Conservation (phyloP, 768 basidiomycete species). For the Boletus rubroflammeus region DNA sequence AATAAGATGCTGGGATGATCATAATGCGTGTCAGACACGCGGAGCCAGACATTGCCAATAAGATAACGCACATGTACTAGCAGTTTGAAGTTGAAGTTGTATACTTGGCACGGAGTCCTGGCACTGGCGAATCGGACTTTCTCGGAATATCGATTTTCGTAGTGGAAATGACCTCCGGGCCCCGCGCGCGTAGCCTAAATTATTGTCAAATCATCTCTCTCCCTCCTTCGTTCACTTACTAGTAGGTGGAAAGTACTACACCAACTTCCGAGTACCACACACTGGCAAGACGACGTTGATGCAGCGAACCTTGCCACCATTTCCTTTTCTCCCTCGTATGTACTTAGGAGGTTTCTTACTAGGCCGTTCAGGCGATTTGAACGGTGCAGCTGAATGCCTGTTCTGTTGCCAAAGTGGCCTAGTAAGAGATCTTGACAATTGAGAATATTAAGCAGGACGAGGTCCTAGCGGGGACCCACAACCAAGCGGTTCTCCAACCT, state of each 20-base stretch:
- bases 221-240: not conserved
- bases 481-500: not conserved
- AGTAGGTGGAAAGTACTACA: not conserved
- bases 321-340: not conserved
- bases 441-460: not conserved
- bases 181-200: no score
- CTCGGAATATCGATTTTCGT: not conserved
- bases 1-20: not conserved
- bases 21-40: not conserved
- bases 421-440: not conserved
- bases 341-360: slow-evolving; percentile 8
- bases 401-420: slow-evolving; percentile 8
- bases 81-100: no score
- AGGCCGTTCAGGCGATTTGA: not conserved
- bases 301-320: not conserved
- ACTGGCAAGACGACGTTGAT: not conserved
- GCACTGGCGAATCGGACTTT: not conserved
- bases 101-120: no score
- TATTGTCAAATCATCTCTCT: not conserved
- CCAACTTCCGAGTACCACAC: not conserved
- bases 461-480: not conserved
- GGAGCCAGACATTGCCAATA: not conserved
- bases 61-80: no score
- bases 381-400: not conserved
- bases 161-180: not conserved